Conservation (phyloP, 257 asterid species). For the Linderniella brevidens region DNA sequence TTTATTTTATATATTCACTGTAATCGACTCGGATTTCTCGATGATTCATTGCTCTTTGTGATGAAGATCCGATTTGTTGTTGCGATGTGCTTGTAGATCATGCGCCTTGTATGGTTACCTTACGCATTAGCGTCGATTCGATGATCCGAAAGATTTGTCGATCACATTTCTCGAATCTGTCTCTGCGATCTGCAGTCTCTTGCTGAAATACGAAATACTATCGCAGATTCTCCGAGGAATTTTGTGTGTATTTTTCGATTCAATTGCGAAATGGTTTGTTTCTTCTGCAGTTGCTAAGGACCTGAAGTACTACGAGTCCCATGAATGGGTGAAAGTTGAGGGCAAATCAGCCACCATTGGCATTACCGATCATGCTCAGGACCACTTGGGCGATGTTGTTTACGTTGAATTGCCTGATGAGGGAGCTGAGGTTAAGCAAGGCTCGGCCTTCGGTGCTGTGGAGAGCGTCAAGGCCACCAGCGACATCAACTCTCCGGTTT, state of each 20-base stretch:
- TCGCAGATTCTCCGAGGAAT: no score
- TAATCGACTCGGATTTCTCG: not conserved
- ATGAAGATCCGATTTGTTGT: slow-evolving; percentile 28
- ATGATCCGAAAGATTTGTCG: not conserved
- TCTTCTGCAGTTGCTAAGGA: slow-evolving; percentile 55
- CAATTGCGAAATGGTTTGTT: not conserved
- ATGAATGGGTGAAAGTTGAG: slow-evolving; percentile 84
- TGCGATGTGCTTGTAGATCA: slow-evolving; percentile 6
- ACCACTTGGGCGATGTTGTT: slow-evolving; percentile 86
- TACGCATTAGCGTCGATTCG: not conserved
- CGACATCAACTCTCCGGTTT: slow-evolving; percentile 79
- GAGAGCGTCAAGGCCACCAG: slow-evolving; percentile 96
- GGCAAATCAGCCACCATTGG: slow-evolving; percentile 70
- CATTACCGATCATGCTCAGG: slow-evolving; percentile 87
- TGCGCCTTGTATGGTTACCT: slow-evolving; percentile 8
- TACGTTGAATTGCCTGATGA: slow-evolving; percentile 77
- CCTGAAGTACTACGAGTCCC: slow-evolving; percentile 76
- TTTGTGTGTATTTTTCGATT: no score
- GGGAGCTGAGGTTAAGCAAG: slow-evolving; percentile 54
- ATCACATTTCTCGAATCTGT: not conserved
- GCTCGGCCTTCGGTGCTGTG: slow-evolving; percentile 77
- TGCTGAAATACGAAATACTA: not conserved
- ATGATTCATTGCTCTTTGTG: slow-evolving; percentile 27
- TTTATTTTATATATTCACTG: not conserved
- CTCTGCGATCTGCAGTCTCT: not conserved